Conservation (phyloP, 768 basidiomycete species). For the Pisolithus sp. region DNA sequence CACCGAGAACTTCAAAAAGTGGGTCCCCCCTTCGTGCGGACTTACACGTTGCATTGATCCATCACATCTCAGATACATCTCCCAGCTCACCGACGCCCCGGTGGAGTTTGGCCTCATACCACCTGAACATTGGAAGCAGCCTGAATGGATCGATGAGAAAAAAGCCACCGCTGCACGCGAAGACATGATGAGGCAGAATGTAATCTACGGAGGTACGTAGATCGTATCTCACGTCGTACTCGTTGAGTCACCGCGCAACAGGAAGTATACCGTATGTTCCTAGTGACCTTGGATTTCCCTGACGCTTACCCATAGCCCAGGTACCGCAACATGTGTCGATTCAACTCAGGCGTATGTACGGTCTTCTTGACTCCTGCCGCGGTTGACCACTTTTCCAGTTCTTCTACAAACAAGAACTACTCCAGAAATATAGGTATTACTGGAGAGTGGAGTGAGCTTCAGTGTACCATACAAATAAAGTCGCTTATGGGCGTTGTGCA, state of each 20-base stretch:
- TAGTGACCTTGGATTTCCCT: not conserved
- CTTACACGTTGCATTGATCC: not conserved
- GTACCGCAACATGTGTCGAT: slow-evolving; percentile 95
- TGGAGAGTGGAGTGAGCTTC: slow-evolving; percentile 81
- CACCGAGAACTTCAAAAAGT: slow-evolving; percentile 66
- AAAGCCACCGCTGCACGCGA: slow-evolving; percentile 51
- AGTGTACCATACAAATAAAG: not conserved
- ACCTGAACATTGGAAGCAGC: slow-evolving; percentile 68
- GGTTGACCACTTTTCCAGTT: slow-evolving; percentile 38
- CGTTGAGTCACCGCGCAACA: slow-evolving; percentile 19
- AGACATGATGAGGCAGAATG: slow-evolving; percentile 55
- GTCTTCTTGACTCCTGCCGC: not conserved
- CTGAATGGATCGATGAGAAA: slow-evolving; percentile 69
- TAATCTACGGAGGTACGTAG: slow-evolving; percentile 58
- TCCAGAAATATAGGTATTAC: slow-evolving; percentile 77
- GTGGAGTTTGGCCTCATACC: slow-evolving; percentile 62
- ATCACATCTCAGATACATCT: slow-evolving; percentile 23
- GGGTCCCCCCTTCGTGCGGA: slow-evolving; percentile 12
- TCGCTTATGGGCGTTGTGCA: slow-evolving; percentile 21
- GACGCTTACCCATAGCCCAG: slow-evolving; percentile 26
- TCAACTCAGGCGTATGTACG: slow-evolving; percentile 73
- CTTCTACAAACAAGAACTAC: slow-evolving; percentile 76
- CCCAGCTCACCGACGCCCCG: slow-evolving; percentile 21
- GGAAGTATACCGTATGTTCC: slow-evolving; percentile 64
- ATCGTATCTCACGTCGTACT: slow-evolving; percentile 1